Conservation (phyloP, 2,329 filamentous ascomycete species). For the Aspergillus intermedius region DNA sequence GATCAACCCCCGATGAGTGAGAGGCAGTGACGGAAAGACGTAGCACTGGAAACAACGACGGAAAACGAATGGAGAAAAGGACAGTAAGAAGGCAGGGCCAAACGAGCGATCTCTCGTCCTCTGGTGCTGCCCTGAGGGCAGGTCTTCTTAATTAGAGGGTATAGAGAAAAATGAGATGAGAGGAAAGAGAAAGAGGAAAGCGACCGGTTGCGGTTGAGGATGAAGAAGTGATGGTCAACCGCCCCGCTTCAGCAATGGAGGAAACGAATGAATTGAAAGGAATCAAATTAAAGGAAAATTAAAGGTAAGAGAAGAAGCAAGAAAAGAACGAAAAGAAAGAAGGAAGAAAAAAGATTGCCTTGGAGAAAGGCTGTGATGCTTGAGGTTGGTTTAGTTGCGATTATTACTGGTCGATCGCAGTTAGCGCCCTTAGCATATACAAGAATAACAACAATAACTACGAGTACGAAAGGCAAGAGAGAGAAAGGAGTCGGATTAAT, state of each 20-base stretch:
- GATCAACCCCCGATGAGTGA: not conserved
- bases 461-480: constrained; percentile 1
- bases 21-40: not conserved
- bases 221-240: constrained; percentile 11
- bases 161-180: constrained; percentile 4
- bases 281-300: not conserved
- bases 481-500: constrained; percentile 4
- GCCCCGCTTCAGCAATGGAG: constrained; percentile 10
- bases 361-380: too few species aligned
- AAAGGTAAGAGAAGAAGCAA: not conserved
- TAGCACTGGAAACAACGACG: not conserved
- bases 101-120: too few species aligned
- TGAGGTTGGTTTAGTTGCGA: not conserved
- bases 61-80: constrained; percentile 1
- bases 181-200: constrained; percentile 8
- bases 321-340: too few species aligned
- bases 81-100: too few species aligned
- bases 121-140: too few species aligned
- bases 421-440: not conserved
- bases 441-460: constrained; percentile 5
- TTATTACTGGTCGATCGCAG: not conserved
- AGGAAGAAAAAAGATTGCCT: too few species aligned
- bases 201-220: constrained; percentile 31
- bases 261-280: not conserved
- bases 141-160: not conserved